A percentile compares a stretch with the other conserved stretches of the same genome.
Conservation (phyloP, 345 rosid genomes). For the Eucalyptus urophylla region DNA sequence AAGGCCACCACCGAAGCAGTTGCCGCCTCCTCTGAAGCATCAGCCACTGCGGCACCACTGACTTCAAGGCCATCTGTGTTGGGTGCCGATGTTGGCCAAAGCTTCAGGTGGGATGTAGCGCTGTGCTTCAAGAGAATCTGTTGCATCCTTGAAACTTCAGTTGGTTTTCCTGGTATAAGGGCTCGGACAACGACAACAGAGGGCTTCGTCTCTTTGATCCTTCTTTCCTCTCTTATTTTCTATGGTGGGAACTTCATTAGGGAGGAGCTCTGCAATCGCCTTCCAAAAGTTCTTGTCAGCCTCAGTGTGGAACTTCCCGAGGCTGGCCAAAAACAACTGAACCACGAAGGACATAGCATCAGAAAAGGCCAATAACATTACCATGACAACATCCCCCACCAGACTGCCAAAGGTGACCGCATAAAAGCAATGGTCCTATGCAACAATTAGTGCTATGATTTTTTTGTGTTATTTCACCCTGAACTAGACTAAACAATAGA, state of each 20-base stretch:
- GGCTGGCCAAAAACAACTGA: constrained; percentile 29
- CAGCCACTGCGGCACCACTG: background rate
- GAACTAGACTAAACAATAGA: background rate
- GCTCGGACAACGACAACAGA: constrained; percentile 45
- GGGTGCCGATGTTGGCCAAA: background rate
- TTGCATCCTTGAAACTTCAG: background rate
- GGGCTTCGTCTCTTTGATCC: constrained; percentile 52
- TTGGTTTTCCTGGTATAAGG: constrained; percentile 75
- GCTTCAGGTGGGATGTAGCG: background rate
- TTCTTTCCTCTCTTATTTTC: constrained; percentile 59
- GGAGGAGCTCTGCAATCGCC: constrained; percentile 70
- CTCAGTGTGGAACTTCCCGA: constrained; percentile 51
- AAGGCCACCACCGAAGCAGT: background rate
- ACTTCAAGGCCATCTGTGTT: background rate
- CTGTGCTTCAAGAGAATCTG: background rate
- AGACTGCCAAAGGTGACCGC: background rate
- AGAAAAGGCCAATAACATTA: background rate
- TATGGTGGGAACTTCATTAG: constrained; percentile 59
- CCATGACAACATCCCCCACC: background rate
- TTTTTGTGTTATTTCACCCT: background rate
- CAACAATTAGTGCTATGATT: background rate
- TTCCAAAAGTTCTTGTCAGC: constrained; percentile 74
- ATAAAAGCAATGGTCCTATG: background rate
- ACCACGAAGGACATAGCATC: background rate
- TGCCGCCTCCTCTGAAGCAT: background rate